Evolutionary conservation across 331 rosid species (phyloP).

Genomic region (Rosa hybrid): DNA sequence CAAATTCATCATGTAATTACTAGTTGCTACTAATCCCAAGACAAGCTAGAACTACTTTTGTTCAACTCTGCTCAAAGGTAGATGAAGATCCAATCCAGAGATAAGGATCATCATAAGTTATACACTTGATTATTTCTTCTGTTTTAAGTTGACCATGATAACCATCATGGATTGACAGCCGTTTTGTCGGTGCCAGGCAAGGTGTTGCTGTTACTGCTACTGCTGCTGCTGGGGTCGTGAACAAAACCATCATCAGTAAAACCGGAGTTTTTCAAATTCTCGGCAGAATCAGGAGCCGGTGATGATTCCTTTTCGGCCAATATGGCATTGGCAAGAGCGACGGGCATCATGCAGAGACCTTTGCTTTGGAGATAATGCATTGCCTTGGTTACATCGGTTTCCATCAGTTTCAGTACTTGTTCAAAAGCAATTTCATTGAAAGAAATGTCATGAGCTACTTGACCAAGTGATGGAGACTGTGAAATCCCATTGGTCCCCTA

Average conservation of each 20-base stretch:
- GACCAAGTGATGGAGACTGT: constrained; percentile 5
- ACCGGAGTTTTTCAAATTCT: constrained; percentile 13
- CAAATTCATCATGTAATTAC: neutral
- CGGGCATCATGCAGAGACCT: constrained; percentile 43
- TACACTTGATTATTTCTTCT: neutral
- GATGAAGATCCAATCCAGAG: neutral
- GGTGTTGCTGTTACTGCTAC: constrained; percentile 12
- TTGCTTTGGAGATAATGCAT: constrained; percentile 44
- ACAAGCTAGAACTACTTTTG: neutral
- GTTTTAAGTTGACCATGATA: neutral
- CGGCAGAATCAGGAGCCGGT: constrained; percentile 7
- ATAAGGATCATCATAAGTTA: neutral
- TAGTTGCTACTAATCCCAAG: neutral
- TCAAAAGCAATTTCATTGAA: constrained; percentile 26
- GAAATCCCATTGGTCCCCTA: constrained; percentile 21
- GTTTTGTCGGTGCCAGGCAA: neutral
- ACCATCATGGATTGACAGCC: neutral
- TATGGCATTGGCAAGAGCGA: constrained; percentile 45
- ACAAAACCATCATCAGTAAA: neutral
- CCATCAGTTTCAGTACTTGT: constrained; percentile 41
- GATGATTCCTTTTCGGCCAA: constrained; percentile 26
- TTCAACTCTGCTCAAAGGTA: neutral
- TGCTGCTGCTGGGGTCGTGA: constrained; percentile 16
- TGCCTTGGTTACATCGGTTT: constrained; percentile 41
- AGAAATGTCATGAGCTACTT: constrained; percentile 12